Base-by-base conservation (phyloP, 1,284 basidiomycete species). In the Grifola frondosa region DNA sequence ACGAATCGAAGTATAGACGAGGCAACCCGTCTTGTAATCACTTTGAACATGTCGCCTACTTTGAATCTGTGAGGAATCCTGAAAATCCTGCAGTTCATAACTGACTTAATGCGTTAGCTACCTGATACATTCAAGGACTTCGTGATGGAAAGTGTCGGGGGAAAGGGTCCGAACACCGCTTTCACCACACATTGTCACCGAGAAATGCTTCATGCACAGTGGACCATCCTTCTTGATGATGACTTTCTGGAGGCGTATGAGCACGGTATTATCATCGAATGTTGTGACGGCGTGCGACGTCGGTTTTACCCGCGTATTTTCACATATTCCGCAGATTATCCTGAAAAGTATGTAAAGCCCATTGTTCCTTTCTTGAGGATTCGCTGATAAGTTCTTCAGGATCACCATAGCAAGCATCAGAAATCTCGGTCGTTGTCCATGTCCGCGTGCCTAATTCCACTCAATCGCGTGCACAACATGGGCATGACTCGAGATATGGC, bases 261-360 rank as follows among this genome's bases (percentile, higher is more conserved):
- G 13, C 46, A 59, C 22, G 61, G 61, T 1, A 49, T 59, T 11
- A 39, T 52, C 13, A 40, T 62, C 4, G 29, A 37, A 7, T 59
- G 53, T 37, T 16, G 23, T 3, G 56, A 59, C 36, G 50, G 52
- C 8, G 31, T 58, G 12, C 11, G n/a, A 6, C 44, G 52, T 4
- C 43, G 48, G 4, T 23, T 57, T 5, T 59, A 44, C 31, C 56
- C 57, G 8, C 43, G 53, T 3, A 30, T 59, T 9, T 54, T 57
- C 38, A 52, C 41, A 2, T 55, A 59, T 25, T 52, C 51, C 7
- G 53, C 65, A 2, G 69, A 71, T 46, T 71, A 69, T 57, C 49
- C 53, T 4, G 57, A 59, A 40, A 54, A 54, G 54, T 51, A 25
- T 17, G 53, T 46, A 6, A 17, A 17, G 32, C 33, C 4, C 10